A percentile compares a stretch with the other conserved stretches of the same genome.
phyloP scores from a whole-genome alignment of 352 stramenopile genomes.

The Phytophthora agathidicida region DNA sequence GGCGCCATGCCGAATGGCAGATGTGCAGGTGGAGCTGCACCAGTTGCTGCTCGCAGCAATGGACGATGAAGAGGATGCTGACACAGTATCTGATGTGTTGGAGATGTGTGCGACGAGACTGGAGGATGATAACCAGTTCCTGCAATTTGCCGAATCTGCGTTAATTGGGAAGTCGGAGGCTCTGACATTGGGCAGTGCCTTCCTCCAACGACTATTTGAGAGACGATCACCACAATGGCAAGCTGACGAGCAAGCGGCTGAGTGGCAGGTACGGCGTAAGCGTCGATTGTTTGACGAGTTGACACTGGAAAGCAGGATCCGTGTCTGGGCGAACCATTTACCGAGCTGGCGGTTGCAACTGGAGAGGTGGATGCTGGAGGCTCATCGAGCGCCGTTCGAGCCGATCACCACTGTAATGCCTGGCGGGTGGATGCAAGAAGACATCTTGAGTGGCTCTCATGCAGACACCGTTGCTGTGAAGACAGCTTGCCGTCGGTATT shows the following conservation, averaged over 20 bases:
- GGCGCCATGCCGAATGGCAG: constrained; percentile 21
- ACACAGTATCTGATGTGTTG: constrained; percentile 24
- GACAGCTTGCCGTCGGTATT: constrained; percentile 33
- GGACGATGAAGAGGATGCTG: constrained; percentile 6
- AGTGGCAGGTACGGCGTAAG: neutral
- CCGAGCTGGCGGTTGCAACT: constrained; percentile 47
- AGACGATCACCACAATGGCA: neutral
- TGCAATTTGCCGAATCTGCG: constrained; percentile 33
- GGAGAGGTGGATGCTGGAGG: constrained; percentile 45
- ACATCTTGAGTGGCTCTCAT: neutral
- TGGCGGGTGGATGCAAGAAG: constrained; percentile 6
- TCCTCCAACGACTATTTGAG: constrained; percentile 35
- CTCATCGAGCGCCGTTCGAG: constrained; percentile 36
- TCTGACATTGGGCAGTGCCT: constrained; percentile 22
- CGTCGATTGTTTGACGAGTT: constrained; percentile 36
- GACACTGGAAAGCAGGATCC: constrained; percentile 23
- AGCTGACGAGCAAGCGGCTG: neutral
- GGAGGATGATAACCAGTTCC: constrained; percentile 32
- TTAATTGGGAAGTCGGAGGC: constrained; percentile 24
- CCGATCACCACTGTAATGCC: constrained; percentile 27
- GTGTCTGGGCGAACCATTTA: constrained; percentile 50
- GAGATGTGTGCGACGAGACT: constrained; percentile 36
- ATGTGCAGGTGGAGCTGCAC: constrained; percentile 36
- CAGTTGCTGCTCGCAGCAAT: constrained; percentile 34
- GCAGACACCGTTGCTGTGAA: neutral